A percentile compares a stretch with the other conserved stretches of the same genome.
Evolutionary conservation across 805 yeast species (phyloP).

Genomic region (Kazachstania martiniae): DNA sequence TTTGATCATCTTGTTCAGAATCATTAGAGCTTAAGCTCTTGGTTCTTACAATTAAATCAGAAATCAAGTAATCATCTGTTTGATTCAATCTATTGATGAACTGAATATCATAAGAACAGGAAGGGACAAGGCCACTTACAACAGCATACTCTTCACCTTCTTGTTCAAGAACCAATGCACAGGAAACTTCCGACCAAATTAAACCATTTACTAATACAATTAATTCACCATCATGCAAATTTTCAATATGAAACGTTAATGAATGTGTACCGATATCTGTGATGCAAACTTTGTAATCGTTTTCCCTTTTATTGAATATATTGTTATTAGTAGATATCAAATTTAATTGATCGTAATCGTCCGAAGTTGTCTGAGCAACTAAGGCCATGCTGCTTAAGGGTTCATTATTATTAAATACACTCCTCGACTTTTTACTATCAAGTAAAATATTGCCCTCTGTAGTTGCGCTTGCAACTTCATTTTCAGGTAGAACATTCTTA

Average conservation of each 20-base stretch:
- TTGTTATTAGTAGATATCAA: slow-evolving; percentile 18
- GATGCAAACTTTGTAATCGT: slow-evolving; percentile 31
- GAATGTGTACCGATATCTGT: slow-evolving; percentile 43
- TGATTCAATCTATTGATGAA: slow-evolving; percentile 29
- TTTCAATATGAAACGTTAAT: slow-evolving; percentile 39
- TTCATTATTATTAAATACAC: slow-evolving; percentile 23
- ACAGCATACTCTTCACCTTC: slow-evolving; percentile 42
- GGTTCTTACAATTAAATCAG: slow-evolving; percentile 33
- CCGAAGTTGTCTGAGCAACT: slow-evolving; percentile 25
- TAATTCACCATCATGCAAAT: slow-evolving; percentile 33
- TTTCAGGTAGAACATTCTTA: neutral
- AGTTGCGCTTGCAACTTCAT: slow-evolving; percentile 3
- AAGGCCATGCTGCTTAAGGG: slow-evolving; percentile 27
- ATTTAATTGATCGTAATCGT: slow-evolving; percentile 23
- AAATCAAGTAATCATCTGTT: slow-evolving; percentile 27
- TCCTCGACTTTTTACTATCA: slow-evolving; percentile 7
- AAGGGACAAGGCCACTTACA: slow-evolving; percentile 54
- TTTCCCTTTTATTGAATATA: slow-evolving; percentile 23
- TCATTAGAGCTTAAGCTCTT: slow-evolving; percentile 8
- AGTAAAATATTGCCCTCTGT: slow-evolving; percentile 4
- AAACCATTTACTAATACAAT: slow-evolving; percentile 51
- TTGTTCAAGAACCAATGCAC: slow-evolving; percentile 31
- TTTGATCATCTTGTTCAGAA: slow-evolving; percentile 3
- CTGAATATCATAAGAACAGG: slow-evolving; percentile 51
- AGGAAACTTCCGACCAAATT: slow-evolving; percentile 55